Evolutionary conservation across 495 filamentous ascomycete species (phyloP), one percentile per base, ranked within the genome.

Genomic region (Hypoxylon fuscum): DNA sequence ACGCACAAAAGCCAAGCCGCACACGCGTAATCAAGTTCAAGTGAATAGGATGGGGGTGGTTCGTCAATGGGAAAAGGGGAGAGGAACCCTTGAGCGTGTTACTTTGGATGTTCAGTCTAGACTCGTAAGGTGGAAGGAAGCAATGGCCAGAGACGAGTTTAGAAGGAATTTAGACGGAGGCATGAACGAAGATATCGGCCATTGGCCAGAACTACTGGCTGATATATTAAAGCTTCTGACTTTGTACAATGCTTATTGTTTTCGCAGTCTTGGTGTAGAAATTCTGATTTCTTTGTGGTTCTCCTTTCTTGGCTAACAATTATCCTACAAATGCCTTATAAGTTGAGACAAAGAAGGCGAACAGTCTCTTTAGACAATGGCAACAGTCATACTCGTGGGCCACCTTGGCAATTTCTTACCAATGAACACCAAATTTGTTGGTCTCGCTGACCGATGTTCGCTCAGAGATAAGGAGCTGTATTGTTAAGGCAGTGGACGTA

Each of bases 271-370:
- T 27, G 25, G 42, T 23, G 21, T 5, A 25, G 1, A 4, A 18
- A 11, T 10, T 12, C 32, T 35, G 18, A 5, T 11, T 44, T 44
- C 5, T 25, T 46, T 25, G n/a, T 17, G 23, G 25, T 31, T n/a
- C n/a, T n/a, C n/a, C 22, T 5, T 29, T 9, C 2, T 29, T 27
- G 7, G 1, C 4, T 15, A 18, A 20, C 6, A 40, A 17, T 40
- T 14, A 20, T 27, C 25, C 4, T 20, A 40, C 1, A 17, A 6
- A 17, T 7, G 3, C 3, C 8, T 40, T 40, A 40, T 14, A 40
- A 6, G 15, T 5, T n/a, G 20, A 46, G 41, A 56, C 31, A 56
- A 56, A 56, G 49, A 18, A 32, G 21, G 9, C n/a, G 37, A 37
- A 35, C 45, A 15, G 17, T 23, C 37, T 40, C n/a, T 2, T 9